Conservation (phyloP, 106 monocot species). For the Dactylorhiza incarnata region DNA sequence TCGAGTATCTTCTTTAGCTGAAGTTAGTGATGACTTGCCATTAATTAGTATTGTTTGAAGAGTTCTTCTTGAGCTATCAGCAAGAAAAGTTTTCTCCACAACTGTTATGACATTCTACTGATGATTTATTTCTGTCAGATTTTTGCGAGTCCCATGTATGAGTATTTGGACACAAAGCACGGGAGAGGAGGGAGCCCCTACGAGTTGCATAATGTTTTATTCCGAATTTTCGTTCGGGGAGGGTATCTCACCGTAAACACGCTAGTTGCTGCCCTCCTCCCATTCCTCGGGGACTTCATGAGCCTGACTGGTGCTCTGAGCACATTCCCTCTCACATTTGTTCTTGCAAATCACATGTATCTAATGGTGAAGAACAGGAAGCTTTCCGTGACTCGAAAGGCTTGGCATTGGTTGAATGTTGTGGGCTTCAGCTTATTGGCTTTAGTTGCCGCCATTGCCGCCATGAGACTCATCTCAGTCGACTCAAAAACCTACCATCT, state of each 20-base stretch:
- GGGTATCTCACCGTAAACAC: conserved; percentile 81
- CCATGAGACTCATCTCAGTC: conserved; percentile 47
- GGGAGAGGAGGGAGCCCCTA: conserved; percentile 51
- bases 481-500: conserved; percentile 75
- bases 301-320: conserved; percentile 87
- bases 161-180: conserved; percentile 75
- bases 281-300: conserved; percentile 96
- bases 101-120: not conserved
- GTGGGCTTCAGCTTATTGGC: conserved; percentile 57
- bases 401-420: conserved; percentile 87
- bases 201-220: conserved; percentile 48
- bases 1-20: too few relatives aligned
- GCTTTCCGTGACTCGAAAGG: conserved; percentile 27
- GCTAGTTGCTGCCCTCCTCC: conserved; percentile 66
- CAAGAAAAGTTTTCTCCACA: too few relatives aligned
- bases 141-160: conserved; percentile 96
- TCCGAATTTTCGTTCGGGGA: conserved; percentile 70
- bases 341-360: conserved; percentile 96
- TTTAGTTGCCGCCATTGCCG: conserved; percentile 47
- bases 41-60: too few relatives aligned
- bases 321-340: conserved; percentile 86
- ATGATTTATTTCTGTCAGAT: conserved; percentile 31
- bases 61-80: too few relatives aligned
- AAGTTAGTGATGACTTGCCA: too few relatives aligned
- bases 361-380: conserved; percentile 59